phyloP scores from a whole-genome alignment of 192 early-diverging fungal genomes.

The Backusella westeae region DNA sequence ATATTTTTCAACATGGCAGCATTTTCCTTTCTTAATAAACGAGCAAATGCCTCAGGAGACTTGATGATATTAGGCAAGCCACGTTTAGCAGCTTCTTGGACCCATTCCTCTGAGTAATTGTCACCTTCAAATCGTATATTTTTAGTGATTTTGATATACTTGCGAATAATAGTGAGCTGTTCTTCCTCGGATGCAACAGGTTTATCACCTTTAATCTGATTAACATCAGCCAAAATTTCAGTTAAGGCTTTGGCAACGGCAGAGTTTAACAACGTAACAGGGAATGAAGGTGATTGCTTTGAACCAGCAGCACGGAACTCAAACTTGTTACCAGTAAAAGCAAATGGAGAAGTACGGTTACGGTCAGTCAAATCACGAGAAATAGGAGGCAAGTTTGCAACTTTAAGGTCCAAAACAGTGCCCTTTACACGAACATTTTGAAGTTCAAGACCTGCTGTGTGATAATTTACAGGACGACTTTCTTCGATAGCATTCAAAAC shows the following conservation, averaged over 20 bases:
- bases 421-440: constrained; percentile 93
- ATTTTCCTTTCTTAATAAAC: constrained; percentile 73
- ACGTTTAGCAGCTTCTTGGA: constrained; percentile 86
- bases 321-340: constrained; percentile 99
- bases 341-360: constrained; percentile 98
- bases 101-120: constrained; percentile 95
- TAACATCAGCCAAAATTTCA: constrained; percentile 72
- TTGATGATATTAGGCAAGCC: constrained; percentile 95
- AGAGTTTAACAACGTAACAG: constrained; percentile 88
- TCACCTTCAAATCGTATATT: constrained; percentile 94
- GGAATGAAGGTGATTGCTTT: constrained; percentile 96
- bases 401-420: constrained; percentile 94
- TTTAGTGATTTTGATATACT: constrained; percentile 79
- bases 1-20: constrained; percentile 72
- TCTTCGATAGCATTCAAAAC: constrained; percentile 91
- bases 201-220: constrained; percentile 80
- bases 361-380: constrained; percentile 96
- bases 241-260: constrained; percentile 85
- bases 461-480: constrained; percentile 81
- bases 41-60: constrained; percentile 84
- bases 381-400: constrained; percentile 87
- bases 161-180: constrained; percentile 83
- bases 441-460: constrained; percentile 72
- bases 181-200: constrained; percentile 77
- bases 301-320: constrained; percentile 99